A percentile compares a stretch with the other conserved stretches of the same genome.
phyloP scores from a whole-genome alignment of 2,329 filamentous ascomycete species.

The Lasiodiplodia citricola region DNA sequence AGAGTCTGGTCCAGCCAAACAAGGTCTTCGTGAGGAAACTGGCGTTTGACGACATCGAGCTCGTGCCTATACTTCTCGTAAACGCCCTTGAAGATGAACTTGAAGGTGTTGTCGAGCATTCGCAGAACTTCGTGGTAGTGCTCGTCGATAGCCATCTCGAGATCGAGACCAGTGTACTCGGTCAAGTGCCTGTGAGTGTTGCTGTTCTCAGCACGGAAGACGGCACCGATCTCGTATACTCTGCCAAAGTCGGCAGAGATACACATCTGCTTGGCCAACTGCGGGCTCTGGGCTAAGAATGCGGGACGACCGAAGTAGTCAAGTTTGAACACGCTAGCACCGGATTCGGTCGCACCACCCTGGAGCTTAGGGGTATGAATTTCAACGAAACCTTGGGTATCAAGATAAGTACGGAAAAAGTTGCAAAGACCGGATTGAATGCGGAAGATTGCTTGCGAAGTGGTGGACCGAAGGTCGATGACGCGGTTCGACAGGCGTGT shows the following conservation, averaged over 20 bases:
- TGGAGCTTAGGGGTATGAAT: conserved; percentile 94
- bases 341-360: conserved; percentile 87
- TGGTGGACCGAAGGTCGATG: conserved; percentile 82
- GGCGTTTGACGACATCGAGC: conserved; percentile 77
- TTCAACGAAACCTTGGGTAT: conserved; percentile 81
- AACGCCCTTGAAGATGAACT: conserved; percentile 75
- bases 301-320: conserved; percentile 89
- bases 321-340: conserved; percentile 87
- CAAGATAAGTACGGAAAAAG: conserved; percentile 77
- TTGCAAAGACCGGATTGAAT: conserved; percentile 81
- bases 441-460: conserved; percentile 86
- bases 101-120: conserved; percentile 79
- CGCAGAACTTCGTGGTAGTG: conserved; percentile 88
- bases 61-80: conserved; percentile 73
- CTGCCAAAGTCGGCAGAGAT: conserved; percentile 87
- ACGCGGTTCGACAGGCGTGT: conserved; percentile 80
- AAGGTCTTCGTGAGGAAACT: conserved; percentile 85
- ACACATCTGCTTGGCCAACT: conserved; percentile 90
- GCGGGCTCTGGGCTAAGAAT: conserved; percentile 89
- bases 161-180: conserved; percentile 89
- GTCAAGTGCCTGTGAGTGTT: conserved; percentile 95
- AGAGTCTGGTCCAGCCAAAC: conserved; percentile 87
- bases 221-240: conserved; percentile 87
- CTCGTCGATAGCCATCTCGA: conserved; percentile 89
- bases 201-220: conserved; percentile 93